phyloP scores from a whole-genome alignment of 2,329 filamentous ascomycete genomes.

The Cercospora nicotianae region DNA sequence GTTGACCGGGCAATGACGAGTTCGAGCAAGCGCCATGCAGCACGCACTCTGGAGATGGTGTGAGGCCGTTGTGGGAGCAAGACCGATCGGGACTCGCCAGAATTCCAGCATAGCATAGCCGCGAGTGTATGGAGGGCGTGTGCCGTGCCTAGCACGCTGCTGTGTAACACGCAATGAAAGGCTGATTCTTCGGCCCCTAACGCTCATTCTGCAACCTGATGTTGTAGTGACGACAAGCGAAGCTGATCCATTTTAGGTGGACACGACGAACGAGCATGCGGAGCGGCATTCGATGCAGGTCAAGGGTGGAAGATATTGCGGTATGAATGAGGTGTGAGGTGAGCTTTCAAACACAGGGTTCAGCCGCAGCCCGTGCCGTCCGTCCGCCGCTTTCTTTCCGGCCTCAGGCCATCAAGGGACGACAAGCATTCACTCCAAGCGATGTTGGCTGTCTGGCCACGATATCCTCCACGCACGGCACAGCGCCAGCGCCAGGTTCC shows the following conservation, averaged over 20 bases:
- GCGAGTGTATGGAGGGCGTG: not conserved
- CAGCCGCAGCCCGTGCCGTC: not conserved
- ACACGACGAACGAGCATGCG: not conserved
- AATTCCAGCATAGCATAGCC: not conserved
- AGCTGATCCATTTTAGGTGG: not conserved
- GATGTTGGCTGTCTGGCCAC: not conserved
- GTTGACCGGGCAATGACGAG: not conserved
- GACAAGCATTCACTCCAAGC: not conserved
- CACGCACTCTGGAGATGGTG: not conserved
- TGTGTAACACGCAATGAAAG: not conserved
- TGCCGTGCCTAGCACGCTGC: not conserved
- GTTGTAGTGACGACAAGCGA: not conserved
- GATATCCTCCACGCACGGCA: not conserved
- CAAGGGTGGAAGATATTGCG: not conserved
- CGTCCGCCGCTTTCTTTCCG: not conserved
- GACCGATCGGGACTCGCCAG: not conserved
- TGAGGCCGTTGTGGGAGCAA: not conserved
- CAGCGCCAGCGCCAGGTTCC: conserved; percentile 2
- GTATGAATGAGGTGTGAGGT: conserved; percentile 3
- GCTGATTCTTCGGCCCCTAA: not conserved
- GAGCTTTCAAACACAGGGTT: not conserved
- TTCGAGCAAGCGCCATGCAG: not conserved
- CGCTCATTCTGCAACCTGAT: not conserved
- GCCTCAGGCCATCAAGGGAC: not conserved
- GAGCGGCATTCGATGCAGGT: not conserved